Evolutionary conservation across 257 asterid genomes (phyloP), one percentile per base, ranked within the genome.

Genomic region (Perilla frutescens): DNA sequence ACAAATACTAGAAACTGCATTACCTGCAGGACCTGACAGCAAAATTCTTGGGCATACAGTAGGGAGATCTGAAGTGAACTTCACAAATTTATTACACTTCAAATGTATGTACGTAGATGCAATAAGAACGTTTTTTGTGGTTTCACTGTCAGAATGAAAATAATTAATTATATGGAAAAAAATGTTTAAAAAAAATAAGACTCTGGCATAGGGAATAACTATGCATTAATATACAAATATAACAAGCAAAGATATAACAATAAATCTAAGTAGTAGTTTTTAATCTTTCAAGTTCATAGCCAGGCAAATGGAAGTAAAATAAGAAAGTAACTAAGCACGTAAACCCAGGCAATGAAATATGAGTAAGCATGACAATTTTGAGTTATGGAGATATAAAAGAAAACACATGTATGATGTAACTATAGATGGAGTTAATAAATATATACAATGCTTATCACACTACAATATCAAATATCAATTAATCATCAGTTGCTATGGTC

Each of bases 1-100:
- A 53, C 58, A 13, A 55, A 58, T 55, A 55, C 45, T 7, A 26
- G 55, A 48, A 71, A 72, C 68, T 45, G 69, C 55, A 80, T 72
- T 76, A 93, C 98, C 98, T 84, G 96, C 87, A 70, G 98, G 98
- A 65, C 97, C 97, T 29, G 96, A 89, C 77, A 93, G 86, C 68
- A 91, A 71, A 72, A 93, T 87, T 83, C 96, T 83, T 3, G 98
- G 96, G 81, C 96, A 91, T 69, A 93, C 77, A 13, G 96, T 88
- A 34, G 96, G 91, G 73, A 93, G 98, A 76, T 83, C 92, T 4
- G 96, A 79, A 72, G 91, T 77, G 79, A 80, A 87, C 82, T 89
- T 91, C 15, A 84, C 81, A 74, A 82, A 84, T 71, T 80, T 81
- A 78, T 79, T 66, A 75, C 96, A 79, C 86, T 88, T 89, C 88